Conservation (phyloP, 441 rosid genomes). For the Biscutella auriculata region DNA sequence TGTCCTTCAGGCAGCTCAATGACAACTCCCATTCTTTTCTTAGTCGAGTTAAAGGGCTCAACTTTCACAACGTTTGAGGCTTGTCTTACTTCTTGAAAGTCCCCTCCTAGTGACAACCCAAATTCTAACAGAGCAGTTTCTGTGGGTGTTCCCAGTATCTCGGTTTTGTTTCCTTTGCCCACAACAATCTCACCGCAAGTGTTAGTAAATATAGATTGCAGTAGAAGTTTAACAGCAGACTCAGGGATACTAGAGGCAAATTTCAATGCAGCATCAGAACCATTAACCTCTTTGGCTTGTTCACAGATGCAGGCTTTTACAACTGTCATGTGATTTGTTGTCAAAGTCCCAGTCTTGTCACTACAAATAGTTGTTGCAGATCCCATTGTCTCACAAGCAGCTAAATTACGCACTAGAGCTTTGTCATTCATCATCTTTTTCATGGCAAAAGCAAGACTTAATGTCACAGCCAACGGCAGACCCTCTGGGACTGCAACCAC, state of each 20-base stretch:
- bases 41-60: conserved; percentile 70
- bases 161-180: conserved; percentile 45
- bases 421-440: conserved; percentile 80
- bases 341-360: conserved; percentile 70
- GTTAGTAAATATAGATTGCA: conserved; percentile 79
- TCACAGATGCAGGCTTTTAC: conserved; percentile 62
- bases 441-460: conserved; percentile 78
- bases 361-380: conserved; percentile 67
- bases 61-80: conserved; percentile 51
- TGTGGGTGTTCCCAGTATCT: conserved; percentile 74
- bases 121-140: conserved; percentile 77
- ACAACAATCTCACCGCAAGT: conserved; percentile 80
- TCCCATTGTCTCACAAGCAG: conserved; percentile 80
- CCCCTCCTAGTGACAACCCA: conserved; percentile 74
- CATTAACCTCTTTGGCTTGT: conserved; percentile 37
- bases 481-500: conserved; percentile 87
- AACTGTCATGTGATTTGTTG: conserved; percentile 69
- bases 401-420: conserved; percentile 66
- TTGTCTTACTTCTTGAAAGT: conserved; percentile 44
- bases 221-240: conserved; percentile 37
- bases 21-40: conserved; percentile 74
- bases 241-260: conserved; percentile 46
- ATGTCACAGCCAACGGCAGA: conserved; percentile 61
- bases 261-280: conserved; percentile 20
- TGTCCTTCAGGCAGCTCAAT: conserved; percentile 48